A percentile compares a stretch with the other conserved stretches of the same genome.
Evolutionary conservation across 108 stramenopile species (phyloP).

Genomic region (Skeletonema menzelii): DNA sequence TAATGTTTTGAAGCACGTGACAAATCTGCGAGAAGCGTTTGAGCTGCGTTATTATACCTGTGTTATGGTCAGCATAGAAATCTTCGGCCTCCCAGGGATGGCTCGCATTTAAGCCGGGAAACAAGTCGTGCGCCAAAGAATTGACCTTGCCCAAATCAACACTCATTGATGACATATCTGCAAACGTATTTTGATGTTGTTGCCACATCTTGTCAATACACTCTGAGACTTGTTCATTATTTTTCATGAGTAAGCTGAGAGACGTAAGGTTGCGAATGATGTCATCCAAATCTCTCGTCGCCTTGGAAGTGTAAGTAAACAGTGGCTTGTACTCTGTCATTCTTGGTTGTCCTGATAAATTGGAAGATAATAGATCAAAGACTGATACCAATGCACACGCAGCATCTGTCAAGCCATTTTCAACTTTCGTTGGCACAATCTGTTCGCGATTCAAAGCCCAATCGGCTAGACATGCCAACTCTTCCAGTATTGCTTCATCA

Average conservation of each 20-base stretch:
- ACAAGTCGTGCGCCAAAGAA: neutral
- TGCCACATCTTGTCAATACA: conserved; percentile 19
- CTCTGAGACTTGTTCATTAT: neutral
- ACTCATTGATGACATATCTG: neutral
- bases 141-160: neutral
- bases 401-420: conserved; percentile 18
- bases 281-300: conserved; percentile 9
- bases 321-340: conserved; percentile 26
- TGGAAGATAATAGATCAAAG: conserved; percentile 18
- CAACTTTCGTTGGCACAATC: neutral
- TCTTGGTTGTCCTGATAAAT: conserved; percentile 5
- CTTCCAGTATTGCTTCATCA: conserved; percentile 38
- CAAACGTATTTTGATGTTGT: neutral
- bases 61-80: conserved; percentile 39
- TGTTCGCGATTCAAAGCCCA: neutral
- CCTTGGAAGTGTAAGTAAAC: conserved; percentile 44
- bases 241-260: conserved; percentile 17
- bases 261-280: conserved; percentile 12
- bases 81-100: conserved; percentile 3
- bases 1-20: conserved; percentile 24
- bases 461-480: conserved; percentile 26
- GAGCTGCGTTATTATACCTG: conserved; percentile 37
- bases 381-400: conserved; percentile 26
- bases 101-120: conserved; percentile 4
- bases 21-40: conserved; percentile 44